Conservation (phyloP, 257 asterid genomes). For the Fraxinus anomala region DNA sequence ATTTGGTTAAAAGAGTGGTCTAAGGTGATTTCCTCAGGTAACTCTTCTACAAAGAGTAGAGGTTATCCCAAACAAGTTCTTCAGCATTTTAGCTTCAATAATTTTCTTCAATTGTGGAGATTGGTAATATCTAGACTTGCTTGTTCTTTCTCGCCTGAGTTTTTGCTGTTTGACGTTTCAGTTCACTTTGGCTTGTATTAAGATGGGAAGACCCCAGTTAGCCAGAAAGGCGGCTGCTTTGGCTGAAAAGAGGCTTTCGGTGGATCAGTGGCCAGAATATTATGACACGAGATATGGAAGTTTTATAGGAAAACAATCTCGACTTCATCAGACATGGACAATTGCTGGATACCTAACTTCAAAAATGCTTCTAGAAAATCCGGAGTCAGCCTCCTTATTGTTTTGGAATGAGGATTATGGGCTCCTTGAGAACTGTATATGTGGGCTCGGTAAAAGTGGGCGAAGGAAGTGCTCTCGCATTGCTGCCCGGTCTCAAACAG, state of each 20-base stretch:
- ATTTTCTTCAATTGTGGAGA: not conserved
- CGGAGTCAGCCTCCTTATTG: constrained; percentile 39
- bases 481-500: constrained; percentile 24
- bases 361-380: constrained; percentile 38
- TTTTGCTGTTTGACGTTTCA: constrained; percentile 17
- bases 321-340: constrained; percentile 47
- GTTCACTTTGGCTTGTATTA: constrained; percentile 51
- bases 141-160: not conserved
- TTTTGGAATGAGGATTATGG: constrained; percentile 47
- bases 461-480: constrained; percentile 36
- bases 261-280: constrained; percentile 51
- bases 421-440: constrained; percentile 45
- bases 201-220: constrained; percentile 45
- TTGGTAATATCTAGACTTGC: not conserved
- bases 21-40: no score
- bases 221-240: constrained; percentile 37
- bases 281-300: constrained; percentile 44
- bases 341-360: constrained; percentile 48
- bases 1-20: no score
- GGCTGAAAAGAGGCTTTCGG: constrained; percentile 42
- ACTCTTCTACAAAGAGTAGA: no score
- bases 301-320: constrained; percentile 43
- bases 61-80: no score
- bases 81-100: no score
- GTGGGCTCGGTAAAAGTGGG: constrained; percentile 28